phyloP scores from a whole-genome alignment of 2,329 filamentous ascomycete species.

The Ramularia collo-cygni region DNA sequence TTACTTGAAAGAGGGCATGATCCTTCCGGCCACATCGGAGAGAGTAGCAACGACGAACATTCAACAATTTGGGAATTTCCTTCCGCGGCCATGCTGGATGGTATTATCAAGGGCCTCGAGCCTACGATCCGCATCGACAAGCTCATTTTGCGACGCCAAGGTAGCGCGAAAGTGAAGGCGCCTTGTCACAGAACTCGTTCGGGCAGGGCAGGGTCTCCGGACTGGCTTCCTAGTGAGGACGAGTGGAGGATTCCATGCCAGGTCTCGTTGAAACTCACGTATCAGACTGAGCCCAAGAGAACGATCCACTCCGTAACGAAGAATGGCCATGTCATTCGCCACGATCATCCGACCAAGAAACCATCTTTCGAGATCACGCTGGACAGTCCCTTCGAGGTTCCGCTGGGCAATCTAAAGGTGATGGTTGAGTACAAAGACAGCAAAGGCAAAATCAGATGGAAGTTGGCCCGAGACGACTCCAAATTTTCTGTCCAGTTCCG shows the following conservation, averaged over 20 bases:
- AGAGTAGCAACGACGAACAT: conserved; percentile 8
- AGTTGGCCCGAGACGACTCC: conserved; percentile 12
- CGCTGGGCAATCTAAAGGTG: conserved; percentile 17
- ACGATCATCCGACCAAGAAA: conserved; percentile 1
- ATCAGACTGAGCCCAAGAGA: conserved; percentile 4
- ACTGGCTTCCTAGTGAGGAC: conserved; percentile 2
- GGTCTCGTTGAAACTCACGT: conserved; percentile 16
- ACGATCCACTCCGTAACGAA: conserved; percentile 10
- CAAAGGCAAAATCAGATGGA: conserved; percentile 16
- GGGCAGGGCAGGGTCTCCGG: not conserved
- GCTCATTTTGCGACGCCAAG: not conserved
- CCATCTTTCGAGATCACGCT: conserved; percentile 20
- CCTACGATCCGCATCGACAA: conserved; percentile 18
- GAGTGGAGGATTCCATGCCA: conserved; percentile 16
- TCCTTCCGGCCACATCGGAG: conserved; percentile 2
- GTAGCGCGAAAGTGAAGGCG: not conserved
- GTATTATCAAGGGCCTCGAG: conserved; percentile 18
- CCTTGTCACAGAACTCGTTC: not conserved
- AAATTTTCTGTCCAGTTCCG: conserved; percentile 21
- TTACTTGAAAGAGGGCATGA: conserved; percentile 3
- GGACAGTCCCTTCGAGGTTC: conserved; percentile 19
- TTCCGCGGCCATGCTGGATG: conserved; percentile 24
- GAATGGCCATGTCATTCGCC: conserved; percentile 12
- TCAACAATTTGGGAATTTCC: conserved; percentile 23
- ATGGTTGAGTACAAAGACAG: conserved; percentile 8